phyloP scores from a whole-genome alignment of 805 yeast species.

The Candida vaughaniae region DNA sequence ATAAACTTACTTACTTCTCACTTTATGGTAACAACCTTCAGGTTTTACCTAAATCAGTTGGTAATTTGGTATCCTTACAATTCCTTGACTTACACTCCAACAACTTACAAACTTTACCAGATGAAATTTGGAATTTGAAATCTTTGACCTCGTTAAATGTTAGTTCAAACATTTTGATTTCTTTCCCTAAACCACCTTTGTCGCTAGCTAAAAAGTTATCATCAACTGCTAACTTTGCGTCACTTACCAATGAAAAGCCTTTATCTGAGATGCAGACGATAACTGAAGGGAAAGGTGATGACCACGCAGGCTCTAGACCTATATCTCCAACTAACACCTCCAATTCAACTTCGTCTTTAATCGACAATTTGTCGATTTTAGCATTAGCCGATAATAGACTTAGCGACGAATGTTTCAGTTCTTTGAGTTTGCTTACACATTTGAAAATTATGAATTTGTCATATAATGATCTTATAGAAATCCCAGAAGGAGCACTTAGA shows the following conservation, averaged over 20 bases:
- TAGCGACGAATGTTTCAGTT: constrained; percentile 71
- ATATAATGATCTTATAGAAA: constrained; percentile 80
- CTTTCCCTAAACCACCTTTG: constrained; percentile 54
- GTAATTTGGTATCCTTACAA: constrained; percentile 56
- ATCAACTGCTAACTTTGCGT: constrained; percentile 25
- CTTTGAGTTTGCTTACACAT: constrained; percentile 56
- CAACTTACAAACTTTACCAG: constrained; percentile 68
- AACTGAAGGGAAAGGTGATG: constrained; percentile 1
- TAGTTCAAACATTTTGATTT: constrained; percentile 67
- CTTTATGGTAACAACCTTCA: constrained; percentile 73
- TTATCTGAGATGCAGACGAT: constrained; percentile 4
- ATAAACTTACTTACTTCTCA: constrained; percentile 63
- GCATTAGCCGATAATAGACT: constrained; percentile 82
- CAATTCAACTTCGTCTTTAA: constrained; percentile 25
- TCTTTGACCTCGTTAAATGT: constrained; percentile 62
- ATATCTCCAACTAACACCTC: constrained; percentile 30
- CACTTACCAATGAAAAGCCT: neutral
- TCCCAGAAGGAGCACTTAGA: constrained; percentile 70
- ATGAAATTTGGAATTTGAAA: constrained; percentile 62
- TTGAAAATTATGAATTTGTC: constrained; percentile 70
- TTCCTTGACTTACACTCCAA: constrained; percentile 81
- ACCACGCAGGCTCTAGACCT: neutral
- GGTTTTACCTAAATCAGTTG: constrained; percentile 64
- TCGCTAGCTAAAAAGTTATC: constrained; percentile 32
- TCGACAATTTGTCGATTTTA: constrained; percentile 54